Conservation (phyloP, 179 eudicot genomes). For the Actinidia chinensis region DNA sequence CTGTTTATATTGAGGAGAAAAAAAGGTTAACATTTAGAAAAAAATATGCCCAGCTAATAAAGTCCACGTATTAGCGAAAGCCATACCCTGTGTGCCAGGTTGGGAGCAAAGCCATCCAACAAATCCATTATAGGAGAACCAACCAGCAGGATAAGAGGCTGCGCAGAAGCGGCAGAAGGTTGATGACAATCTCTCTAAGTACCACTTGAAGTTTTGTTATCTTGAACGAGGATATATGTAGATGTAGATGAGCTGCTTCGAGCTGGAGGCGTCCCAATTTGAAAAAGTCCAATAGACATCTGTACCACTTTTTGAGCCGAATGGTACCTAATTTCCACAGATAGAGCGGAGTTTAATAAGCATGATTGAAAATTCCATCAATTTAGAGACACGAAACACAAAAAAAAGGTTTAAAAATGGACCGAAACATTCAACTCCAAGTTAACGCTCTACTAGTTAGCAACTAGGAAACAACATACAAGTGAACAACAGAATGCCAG, state of each 20-base stretch:
- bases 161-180: constrained; percentile 44
- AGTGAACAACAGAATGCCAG: background rate
- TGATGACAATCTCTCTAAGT: constrained; percentile 48
- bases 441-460: background rate
- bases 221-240: constrained; percentile 54
- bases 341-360: background rate
- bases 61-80: background rate
- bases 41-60: background rate
- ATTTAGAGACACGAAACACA: background rate
- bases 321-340: constrained; percentile 49
- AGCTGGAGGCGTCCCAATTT: constrained; percentile 72
- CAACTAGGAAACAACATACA: background rate
- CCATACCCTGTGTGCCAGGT: constrained; percentile 50
- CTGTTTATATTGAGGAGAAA: constrained; percentile 44
- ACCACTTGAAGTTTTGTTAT: constrained; percentile 45
- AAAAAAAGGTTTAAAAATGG: background rate
- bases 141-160: constrained; percentile 44
- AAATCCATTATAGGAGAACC: constrained; percentile 69
- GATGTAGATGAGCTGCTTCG: constrained; percentile 45
- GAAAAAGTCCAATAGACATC: constrained; percentile 88
- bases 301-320: constrained; percentile 65
- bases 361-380: constrained; percentile 1
- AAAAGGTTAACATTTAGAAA: constrained; percentile 16
- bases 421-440: background rate
- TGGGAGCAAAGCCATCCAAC: constrained; percentile 70